Percentiles rank a stretch among this genome's conserved stretches.
Conservation (phyloP, 2,329 filamentous ascomycete genomes). For the Sporothrix inflata region DNA sequence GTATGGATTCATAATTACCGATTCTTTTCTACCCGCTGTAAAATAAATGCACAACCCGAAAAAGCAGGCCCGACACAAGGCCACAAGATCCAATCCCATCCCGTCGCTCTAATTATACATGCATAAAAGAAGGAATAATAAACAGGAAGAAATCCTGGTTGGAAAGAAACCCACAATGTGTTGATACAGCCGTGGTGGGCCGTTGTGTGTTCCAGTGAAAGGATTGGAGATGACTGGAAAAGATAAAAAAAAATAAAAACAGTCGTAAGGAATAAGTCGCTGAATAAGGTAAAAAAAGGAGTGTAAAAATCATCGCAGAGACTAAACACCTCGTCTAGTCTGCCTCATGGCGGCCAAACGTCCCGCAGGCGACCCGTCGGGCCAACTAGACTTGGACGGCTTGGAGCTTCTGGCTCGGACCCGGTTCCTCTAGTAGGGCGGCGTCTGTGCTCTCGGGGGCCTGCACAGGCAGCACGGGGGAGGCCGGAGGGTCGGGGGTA, state of each 20-base stretch:
- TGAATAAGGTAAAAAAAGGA: background rate
- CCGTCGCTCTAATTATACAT: conserved; percentile 20
- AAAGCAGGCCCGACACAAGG: conserved; percentile 1
- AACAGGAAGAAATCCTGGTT: background rate
- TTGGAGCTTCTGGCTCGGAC: conserved; percentile 6
- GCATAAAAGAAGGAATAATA: background rate
- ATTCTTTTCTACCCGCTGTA: conserved; percentile 23
- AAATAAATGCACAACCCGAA: background rate
- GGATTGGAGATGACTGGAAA: background rate
- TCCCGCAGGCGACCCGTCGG: background rate
- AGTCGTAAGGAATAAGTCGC: conserved; percentile 17
- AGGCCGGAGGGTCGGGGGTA: conserved; percentile 46
- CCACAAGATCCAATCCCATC: conserved; percentile 11
- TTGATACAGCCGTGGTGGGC: conserved; percentile 14
- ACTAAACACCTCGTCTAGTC: background rate
- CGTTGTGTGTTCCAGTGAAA: background rate
- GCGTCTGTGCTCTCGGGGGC: background rate
- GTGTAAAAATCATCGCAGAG: background rate
- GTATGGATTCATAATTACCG: conserved; percentile 18
- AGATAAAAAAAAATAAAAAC: background rate
- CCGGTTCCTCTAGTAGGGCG: background rate
- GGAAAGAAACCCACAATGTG: background rate
- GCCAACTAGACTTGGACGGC: conserved; percentile 26
- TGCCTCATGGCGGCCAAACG: background rate
- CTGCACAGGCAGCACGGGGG: background rate